These are phyloP conservation scores for Mycena floridula DNA, from an alignment of 768 basidiomycete species.

Conservation along the genomic window DNA sequence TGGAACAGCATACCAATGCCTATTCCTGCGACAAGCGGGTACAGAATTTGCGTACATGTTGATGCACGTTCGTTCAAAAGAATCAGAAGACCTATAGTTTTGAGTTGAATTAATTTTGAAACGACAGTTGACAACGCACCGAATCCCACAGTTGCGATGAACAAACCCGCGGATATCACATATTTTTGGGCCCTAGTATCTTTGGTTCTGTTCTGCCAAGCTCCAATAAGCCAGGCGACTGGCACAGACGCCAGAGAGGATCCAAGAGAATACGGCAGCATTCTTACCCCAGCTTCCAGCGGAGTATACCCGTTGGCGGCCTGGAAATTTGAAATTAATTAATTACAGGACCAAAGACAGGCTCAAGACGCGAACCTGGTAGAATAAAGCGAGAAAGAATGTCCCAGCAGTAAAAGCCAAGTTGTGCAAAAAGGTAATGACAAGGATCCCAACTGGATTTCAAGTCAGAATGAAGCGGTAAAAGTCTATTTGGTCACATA, in stretches of 20 bases:
- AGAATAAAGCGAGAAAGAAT: slow-evolving; percentile 80
- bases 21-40: slow-evolving; percentile 66
- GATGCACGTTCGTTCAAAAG: slow-evolving; percentile 50
- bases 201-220: slow-evolving; percentile 48
- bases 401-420: slow-evolving; percentile 81
- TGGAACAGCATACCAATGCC: slow-evolving; percentile 84
- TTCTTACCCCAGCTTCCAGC: slow-evolving; percentile 62
- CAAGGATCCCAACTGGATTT: slow-evolving; percentile 51
- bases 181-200: slow-evolving; percentile 62
- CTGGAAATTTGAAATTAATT: slow-evolving; percentile 31
- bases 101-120: slow-evolving; percentile 1
- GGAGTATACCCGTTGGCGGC: slow-evolving; percentile 68
- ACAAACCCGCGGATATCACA: slow-evolving; percentile 56
- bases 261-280: slow-evolving; percentile 82
- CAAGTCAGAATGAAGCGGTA: not conserved
- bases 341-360: slow-evolving; percentile 7
- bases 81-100: slow-evolving; percentile 54
- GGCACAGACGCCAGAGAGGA: slow-evolving; percentile 83
- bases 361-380: slow-evolving; percentile 48
- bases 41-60: slow-evolving; percentile 39
- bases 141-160: slow-evolving; percentile 66
- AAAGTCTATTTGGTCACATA: slow-evolving; percentile 22
- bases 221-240: slow-evolving; percentile 76
- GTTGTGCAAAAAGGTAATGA: slow-evolving; percentile 75
- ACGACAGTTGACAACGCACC: slow-evolving; percentile 34